phyloP scores from a whole-genome alignment of 2,329 filamentous ascomycete genomes.

The Cercospora sp. region DNA sequence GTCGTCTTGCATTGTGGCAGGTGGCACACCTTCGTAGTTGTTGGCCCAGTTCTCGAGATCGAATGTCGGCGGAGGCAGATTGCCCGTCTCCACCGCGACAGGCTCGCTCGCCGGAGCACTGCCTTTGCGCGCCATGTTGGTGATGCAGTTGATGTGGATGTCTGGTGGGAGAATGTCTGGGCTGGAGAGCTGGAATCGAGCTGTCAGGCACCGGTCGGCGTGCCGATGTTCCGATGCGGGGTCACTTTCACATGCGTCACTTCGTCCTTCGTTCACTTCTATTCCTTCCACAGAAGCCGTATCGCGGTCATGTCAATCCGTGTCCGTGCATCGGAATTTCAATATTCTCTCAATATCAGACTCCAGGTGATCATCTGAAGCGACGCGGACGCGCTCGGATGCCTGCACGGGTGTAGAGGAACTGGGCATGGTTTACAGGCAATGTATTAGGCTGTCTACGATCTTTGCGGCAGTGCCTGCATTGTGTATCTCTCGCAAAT shows the following conservation, averaged over 20 bases:
- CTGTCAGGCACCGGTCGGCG: background rate
- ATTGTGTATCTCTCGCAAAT: background rate
- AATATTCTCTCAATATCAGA: too few species aligned
- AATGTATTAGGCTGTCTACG: background rate
- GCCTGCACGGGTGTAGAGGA: background rate
- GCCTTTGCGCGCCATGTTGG: slow-evolving; percentile 12
- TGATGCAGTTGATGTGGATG: background rate
- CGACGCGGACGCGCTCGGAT: background rate
- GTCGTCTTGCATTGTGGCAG: background rate
- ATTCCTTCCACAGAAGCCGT: background rate
- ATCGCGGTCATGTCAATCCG: background rate
- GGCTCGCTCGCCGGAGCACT: slow-evolving; percentile 1
- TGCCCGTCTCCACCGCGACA: background rate
- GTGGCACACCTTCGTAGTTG: slow-evolving; percentile 75
- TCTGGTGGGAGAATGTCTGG: background rate
- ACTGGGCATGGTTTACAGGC: background rate
- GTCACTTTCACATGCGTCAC: background rate
- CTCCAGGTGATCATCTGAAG: background rate
- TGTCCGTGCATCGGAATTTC: background rate
- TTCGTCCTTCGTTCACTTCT: background rate
- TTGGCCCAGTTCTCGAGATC: slow-evolving; percentile 88
- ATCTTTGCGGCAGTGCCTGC: background rate
- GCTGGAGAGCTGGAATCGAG: background rate
- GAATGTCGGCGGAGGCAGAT: slow-evolving; percentile 67
- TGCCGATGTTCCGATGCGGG: background rate